Base-by-base conservation (phyloP, 148 eudicot species). In the Talinum fruticosum region DNA sequence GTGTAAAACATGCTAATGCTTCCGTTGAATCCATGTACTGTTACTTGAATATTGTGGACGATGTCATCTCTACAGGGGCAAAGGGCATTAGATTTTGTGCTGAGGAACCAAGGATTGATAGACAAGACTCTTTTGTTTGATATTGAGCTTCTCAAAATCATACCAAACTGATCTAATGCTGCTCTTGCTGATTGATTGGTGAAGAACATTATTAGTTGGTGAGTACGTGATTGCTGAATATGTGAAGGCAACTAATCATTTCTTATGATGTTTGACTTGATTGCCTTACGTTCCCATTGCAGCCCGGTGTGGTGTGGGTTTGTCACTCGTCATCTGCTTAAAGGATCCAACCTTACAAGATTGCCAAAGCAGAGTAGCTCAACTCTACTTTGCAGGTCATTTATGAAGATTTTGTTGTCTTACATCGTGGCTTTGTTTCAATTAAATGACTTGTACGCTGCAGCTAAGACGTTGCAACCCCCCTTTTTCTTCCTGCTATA, bases 121-220 rank as follows among this genome's bases (percentile, higher is more conserved):
- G 99, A 96, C 81, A 96, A 95, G 80, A 96, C 99, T 66, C 94
- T 96, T 72, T 74, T 96, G 80, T 96, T 96, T 77, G 99, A 96
- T 84, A 96, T 96, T 67, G 99, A 96, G 93, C 99, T 96, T 76
- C 79, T 96, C 23, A 96, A 96, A 79, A 93, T 96, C 76, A 34
- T 89, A 45, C 84, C 89, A 14, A 90, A 71, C 66, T 90, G 91
- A 87, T 76, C 4, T 37, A 3, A 73, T 47, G 66, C 37, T 71
- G 32, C 24, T 61, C 45, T 69, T 41, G 45, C 75, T 41, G 45
- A 53, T 19, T 33, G 44, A 8, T 41, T 44, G 47, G 53, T 71
- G 62, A 62, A 62, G 62, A 24, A 5, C 75, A 53, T 2, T 35
- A 23, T 37, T 62, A 45, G 59, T 71, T 29, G 59, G 65, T 5